Conservation (phyloP, 352 stramenopile species). For the Aphanomyces stellatus region DNA sequence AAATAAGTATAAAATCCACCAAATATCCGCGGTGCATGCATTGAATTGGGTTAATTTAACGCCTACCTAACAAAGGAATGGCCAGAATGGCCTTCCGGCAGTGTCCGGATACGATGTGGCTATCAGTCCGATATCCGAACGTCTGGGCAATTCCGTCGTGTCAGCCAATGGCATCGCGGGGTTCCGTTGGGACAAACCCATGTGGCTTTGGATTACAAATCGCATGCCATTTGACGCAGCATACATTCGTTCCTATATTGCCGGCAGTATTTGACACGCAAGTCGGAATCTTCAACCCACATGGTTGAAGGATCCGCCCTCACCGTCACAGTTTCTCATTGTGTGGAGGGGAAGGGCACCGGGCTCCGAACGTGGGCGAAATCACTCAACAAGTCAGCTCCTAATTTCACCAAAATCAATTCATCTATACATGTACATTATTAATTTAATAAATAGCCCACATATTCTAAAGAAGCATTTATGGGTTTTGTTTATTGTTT, state of each 20-base stretch:
- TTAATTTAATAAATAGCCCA: too few relatives aligned
- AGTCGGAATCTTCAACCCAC: neutral
- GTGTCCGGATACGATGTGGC: neutral
- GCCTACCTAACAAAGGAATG: neutral
- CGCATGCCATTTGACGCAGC: neutral
- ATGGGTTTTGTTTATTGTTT: too few relatives aligned
- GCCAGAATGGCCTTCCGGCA: neutral
- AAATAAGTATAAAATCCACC: neutral
- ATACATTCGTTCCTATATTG: neutral
- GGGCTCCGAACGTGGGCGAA: too few relatives aligned
- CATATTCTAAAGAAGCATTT: too few relatives aligned
- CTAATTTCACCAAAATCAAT: too few relatives aligned
- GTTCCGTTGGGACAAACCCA: neutral
- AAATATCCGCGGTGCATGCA: neutral
- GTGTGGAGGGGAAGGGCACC: too few relatives aligned
- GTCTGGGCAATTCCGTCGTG: neutral
- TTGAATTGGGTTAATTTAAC: neutral
- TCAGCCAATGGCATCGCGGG: neutral
- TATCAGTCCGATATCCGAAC: neutral
- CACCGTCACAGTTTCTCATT: neutral
- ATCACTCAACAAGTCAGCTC: too few relatives aligned
- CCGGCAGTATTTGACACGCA: neutral
- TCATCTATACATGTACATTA: too few relatives aligned
- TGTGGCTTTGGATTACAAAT: neutral
- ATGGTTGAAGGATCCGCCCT: neutral